Conservation (phyloP, 768 basidiomycete species). For the Leccinum longicurvipes region DNA sequence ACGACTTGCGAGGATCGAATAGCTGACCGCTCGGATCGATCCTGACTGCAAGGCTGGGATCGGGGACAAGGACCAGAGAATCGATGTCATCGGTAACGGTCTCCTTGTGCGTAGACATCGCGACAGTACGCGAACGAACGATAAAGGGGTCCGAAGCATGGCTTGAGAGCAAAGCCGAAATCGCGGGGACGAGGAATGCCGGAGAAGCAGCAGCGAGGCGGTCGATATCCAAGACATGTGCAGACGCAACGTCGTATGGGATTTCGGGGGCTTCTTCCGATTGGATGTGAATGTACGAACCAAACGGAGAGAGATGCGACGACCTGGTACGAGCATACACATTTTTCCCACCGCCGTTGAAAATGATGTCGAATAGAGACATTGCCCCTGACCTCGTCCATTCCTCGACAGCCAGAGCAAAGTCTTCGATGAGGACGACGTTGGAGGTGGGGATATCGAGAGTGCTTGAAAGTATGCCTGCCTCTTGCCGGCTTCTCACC, state of each 20-base stretch:
- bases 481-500: conserved; percentile 17
- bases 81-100: conserved; percentile 1
- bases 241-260: conserved; percentile 16
- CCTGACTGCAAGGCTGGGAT: conserved; percentile 5
- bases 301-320: conserved; percentile 23
- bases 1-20: conserved; percentile 29
- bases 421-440: conserved; percentile 11
- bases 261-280: conserved; percentile 13
- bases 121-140: conserved; percentile 4
- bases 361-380: conserved; percentile 22
- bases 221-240: conserved; percentile 21
- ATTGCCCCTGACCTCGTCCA: conserved; percentile 16
- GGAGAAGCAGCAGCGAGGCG: conserved; percentile 21
- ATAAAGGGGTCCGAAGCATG: conserved; percentile 17
- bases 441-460: conserved; percentile 10
- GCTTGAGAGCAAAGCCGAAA: conserved; percentile 18
- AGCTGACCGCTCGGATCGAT: conserved; percentile 27
- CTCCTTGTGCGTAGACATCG: conserved; percentile 12
- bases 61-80: conserved; percentile 19
- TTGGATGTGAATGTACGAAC: conserved; percentile 25
- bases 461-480: conserved; percentile 8
- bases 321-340: conserved; percentile 16
- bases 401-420: conserved; percentile 1
- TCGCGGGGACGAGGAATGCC: conserved; percentile 13
- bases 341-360: conserved; percentile 20